Base-by-base conservation (phyloP, 2,329 filamentous ascomycete genomes). In the Neopestalotiopsis clavispora region DNA sequence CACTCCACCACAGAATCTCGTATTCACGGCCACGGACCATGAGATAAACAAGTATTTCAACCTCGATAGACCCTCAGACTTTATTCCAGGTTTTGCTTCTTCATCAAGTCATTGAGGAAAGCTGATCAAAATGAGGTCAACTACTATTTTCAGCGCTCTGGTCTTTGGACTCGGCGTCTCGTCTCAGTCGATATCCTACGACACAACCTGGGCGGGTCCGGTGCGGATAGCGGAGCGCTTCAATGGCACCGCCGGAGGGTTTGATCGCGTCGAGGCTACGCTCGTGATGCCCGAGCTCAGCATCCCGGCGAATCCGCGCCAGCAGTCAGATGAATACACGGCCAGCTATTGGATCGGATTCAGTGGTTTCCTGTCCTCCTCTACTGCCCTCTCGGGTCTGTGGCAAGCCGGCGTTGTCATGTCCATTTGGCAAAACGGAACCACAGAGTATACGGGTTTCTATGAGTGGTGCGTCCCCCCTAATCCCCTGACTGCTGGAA, bases 281-380 rank as follows among this genome's bases (percentile, higher is more conserved):
- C 61, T 64, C 20, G 61, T 64, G 20, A 64, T 64, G 61, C 61
- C 61, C n/a, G 34, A 64, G 40, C 61, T 64, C 61, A 30, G 28
- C 42, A 64, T 64, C 20, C 61, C 61, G 23, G 40, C 38, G n/a
- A 64, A 52, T 10, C 61, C 61, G 23, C n/a, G 45, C 23, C 38
- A 64, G 20, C 14, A 64, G 23, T 45, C 40, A 1, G 61, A 64
- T 10, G 61, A 64, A 64, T 64, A 64, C 40, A 64, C 61, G 23
- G 61, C 61, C 14, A 20, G 34, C 34, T 64, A 28, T 13, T 64
- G 61, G 61, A n/a, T 64, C 40, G 61, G 61, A 3, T 20, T 64
- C 10, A 20, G 38, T 10, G 61, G 61, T 3, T 64, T 64, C 20
- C 10, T 49, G 28, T 64, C 61, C 5, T 64, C 61, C 2, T 20